Conservation (phyloP, 2,329 filamentous ascomycete genomes). For the Verticillium isaacii region DNA sequence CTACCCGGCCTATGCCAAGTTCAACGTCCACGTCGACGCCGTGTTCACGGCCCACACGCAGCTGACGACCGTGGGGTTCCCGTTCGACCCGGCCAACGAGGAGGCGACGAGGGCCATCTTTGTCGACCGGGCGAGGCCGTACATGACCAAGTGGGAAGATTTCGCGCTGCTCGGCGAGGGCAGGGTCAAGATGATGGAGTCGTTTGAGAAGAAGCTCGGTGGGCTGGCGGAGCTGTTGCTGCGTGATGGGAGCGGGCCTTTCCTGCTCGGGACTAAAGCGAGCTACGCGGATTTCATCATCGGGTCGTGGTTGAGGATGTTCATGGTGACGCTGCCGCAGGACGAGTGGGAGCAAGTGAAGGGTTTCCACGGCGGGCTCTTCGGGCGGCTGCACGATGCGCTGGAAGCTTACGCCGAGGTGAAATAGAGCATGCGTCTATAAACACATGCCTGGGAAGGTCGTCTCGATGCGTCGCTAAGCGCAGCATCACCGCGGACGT, state of each 20-base stretch:
- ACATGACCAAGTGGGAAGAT: slow-evolving; percentile 36
- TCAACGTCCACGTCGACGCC: slow-evolving; percentile 51
- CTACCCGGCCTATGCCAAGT: slow-evolving; percentile 35
- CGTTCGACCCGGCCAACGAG: slow-evolving; percentile 44
- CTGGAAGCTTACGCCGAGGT: slow-evolving; percentile 29
- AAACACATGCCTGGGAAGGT: too few species aligned
- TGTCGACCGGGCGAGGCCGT: slow-evolving; percentile 34
- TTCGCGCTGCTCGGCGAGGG: slow-evolving; percentile 31
- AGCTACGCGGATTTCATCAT: slow-evolving; percentile 54
- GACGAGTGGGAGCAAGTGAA: slow-evolving; percentile 42
- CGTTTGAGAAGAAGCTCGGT: slow-evolving; percentile 35
- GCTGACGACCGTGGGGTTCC: slow-evolving; percentile 36
- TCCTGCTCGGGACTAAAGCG: slow-evolving; percentile 36
- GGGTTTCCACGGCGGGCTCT: slow-evolving; percentile 45
- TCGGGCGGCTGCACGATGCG: slow-evolving; percentile 44
- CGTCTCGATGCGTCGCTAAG: too few species aligned
- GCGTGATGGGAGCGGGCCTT: slow-evolving; percentile 36
- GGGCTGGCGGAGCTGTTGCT: slow-evolving; percentile 35
- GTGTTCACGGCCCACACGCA: slow-evolving; percentile 41
- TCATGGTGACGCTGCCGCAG: slow-evolving; percentile 29
- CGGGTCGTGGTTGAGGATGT: slow-evolving; percentile 50
- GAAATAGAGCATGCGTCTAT: slow-evolving; percentile 11
- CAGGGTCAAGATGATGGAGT: slow-evolving; percentile 28
- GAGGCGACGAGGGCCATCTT: slow-evolving; percentile 42
- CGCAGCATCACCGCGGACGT: too few species aligned